phyloP scores from a whole-genome alignment of 1,284 basidiomycete species.

The Gomphus bonarii region DNA sequence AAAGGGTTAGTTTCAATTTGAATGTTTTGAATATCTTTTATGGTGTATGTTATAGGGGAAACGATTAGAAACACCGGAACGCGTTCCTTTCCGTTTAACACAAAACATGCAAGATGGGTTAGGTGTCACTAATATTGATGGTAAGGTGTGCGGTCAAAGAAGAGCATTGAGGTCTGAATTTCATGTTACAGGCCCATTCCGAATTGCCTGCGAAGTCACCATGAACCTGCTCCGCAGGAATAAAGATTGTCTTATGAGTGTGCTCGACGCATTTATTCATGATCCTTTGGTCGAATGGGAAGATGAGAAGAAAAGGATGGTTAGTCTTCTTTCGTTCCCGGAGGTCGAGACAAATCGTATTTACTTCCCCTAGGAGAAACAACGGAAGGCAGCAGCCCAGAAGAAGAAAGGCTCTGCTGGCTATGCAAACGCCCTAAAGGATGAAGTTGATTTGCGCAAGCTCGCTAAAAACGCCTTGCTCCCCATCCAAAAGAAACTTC shows the following conservation, averaged over 20 bases:
- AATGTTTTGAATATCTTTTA: background rate
- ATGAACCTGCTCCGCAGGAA: constrained; percentile 84
- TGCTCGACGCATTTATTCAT: constrained; percentile 95
- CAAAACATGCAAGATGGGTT: constrained; percentile 92
- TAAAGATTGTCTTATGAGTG: constrained; percentile 91
- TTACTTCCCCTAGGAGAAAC: constrained; percentile 19
- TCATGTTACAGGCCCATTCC: constrained; percentile 63
- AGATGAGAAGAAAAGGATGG: constrained; percentile 39
- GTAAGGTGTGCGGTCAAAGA: constrained; percentile 25
- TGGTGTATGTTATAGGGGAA: constrained; percentile 50
- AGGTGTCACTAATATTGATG: constrained; percentile 92
- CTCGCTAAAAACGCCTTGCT: constrained; percentile 68
- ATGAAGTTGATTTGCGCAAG: constrained; percentile 42
- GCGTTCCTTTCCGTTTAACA: constrained; percentile 92
- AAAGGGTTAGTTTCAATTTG: constrained; percentile 49
- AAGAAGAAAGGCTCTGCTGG: constrained; percentile 15
- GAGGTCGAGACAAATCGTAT: background rate
- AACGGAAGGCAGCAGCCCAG: constrained; percentile 27
- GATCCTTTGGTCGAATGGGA: constrained; percentile 98
- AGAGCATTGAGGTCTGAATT: background rate
- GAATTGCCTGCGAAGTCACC: constrained; percentile 88
- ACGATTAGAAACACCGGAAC: constrained; percentile 83
- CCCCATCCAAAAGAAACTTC: constrained; percentile 78
- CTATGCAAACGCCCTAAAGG: constrained; percentile 31
- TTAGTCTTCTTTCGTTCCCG: constrained; percentile 12